A percentile compares a stretch with the other conserved stretches of the same genome.
These are phyloP conservation scores for Penicillium coffeae DNA, from an alignment of 495 filamentous ascomycete genomes.

Conservation along the genomic window DNA sequence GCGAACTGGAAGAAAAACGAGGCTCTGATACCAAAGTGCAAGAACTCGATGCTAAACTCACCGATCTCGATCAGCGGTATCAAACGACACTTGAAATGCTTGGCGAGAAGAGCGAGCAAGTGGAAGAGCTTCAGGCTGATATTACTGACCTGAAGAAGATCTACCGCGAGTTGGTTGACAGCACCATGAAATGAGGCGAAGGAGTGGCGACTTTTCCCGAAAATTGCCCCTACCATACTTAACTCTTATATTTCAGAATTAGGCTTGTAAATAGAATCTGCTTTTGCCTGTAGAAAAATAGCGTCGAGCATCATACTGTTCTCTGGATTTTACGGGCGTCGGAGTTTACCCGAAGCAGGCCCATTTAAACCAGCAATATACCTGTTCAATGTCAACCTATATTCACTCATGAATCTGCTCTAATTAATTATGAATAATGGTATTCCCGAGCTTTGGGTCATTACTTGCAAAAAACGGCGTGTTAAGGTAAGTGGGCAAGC, in stretches of 20 bases:
- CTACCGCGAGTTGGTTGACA: slow-evolving; percentile 87
- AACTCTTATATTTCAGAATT: background rate
- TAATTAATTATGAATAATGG: slow-evolving; percentile 11
- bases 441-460: slow-evolving; percentile 10
- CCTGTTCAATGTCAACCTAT: no score
- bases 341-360: slow-evolving; percentile 1
- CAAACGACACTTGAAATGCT: slow-evolving; percentile 90
- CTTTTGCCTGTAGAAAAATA: background rate
- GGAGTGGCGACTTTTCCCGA: background rate
- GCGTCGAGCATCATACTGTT: no score
- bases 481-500: slow-evolving; percentile 6
- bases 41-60: slow-evolving; percentile 62
- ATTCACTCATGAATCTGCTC: no score
- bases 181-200: slow-evolving; percentile 61
- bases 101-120: slow-evolving; percentile 92
- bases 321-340: no score
- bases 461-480: slow-evolving; percentile 10
- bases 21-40: slow-evolving; percentile 54
- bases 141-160: slow-evolving; percentile 90
- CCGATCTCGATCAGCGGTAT: slow-evolving; percentile 61
- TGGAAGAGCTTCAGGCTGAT: slow-evolving; percentile 85
- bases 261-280: slow-evolving; percentile 5
- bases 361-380: no score
- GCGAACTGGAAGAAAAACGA: slow-evolving; percentile 70
- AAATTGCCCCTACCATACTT: background rate